Base-by-base conservation (phyloP, 164 flowering plant species). In the Dillenia suffruticosa region DNA sequence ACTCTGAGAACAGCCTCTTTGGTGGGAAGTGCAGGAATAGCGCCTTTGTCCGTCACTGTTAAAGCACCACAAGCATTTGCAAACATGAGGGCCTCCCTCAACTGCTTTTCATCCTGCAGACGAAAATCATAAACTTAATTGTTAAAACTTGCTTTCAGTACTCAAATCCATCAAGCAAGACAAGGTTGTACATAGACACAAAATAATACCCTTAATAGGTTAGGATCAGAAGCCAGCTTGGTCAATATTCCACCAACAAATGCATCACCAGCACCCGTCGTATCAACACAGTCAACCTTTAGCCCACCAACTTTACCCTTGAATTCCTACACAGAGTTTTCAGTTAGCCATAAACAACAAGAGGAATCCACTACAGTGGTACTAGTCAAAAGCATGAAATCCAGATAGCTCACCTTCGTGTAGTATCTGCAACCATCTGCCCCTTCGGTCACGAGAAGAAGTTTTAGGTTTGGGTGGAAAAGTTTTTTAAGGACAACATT, bases 251-350 rank as follows among this genome's bases (percentile, higher is more conserved):
- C 96, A 63, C 96, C 83, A 12, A 84, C 87, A 77, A 90, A 90
- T 62, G 98, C 88, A 81, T 92, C 98, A 40, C 98, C 98, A 12
- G 98, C 98, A 64, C 96, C 98, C 43, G 95, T 92, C 64, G 96
- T 88, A 73, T 90, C 96, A 59, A 92, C 80, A 61, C 89, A 32
- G 49, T 82, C 82, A 26, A 82, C 90, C 74, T 85, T 80, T 22
- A 86, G 71, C 56, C 89, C 88, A 50, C 58, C 46, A 66, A 92
- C 98, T 70, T 77, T 80, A 45, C 98, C 98, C 44, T 71, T 76
- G 64, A 89, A 89, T 63, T 83, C 63, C 97, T 89, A 85, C 49
- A 55, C 16, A 48, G n/a, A 16, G 47, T 51, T 40, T 57, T 24
- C 17, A 59, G 8, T 2, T 45, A 12, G 47, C 52, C 56, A 32